phyloP scores from a whole-genome alignment of 2,329 filamentous ascomycete genomes.

The Diaporthe citrichinensis region DNA sequence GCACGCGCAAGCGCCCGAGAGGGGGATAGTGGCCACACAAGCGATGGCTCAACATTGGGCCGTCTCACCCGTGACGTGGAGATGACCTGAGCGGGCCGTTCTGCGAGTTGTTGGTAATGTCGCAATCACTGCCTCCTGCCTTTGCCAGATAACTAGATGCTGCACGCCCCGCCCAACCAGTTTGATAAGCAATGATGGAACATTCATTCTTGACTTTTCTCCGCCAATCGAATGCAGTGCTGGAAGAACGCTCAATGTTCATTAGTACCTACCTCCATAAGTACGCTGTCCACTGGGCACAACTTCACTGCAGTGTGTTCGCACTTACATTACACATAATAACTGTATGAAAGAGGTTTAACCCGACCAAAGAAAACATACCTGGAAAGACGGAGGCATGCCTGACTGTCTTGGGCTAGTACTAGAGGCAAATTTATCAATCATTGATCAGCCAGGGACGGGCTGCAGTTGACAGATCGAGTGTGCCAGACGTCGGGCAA shows the following conservation, averaged over 20 bases:
- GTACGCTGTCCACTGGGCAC: neutral
- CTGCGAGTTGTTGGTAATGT: neutral
- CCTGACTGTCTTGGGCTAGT: no score
- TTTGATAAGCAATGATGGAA: neutral
- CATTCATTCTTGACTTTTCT: no score
- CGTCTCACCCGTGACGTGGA: conserved; percentile 17
- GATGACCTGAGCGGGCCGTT: neutral
- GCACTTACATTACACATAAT: no score
- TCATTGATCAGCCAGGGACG: no score
- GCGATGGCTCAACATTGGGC: conserved; percentile 15
- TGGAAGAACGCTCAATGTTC: neutral
- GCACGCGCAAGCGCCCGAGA: neutral
- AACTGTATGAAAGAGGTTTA: no score
- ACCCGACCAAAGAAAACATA: no score
- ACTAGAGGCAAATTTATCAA: no score
- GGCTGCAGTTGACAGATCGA: neutral
- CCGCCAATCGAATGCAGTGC: neutral
- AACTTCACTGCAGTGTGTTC: no score
- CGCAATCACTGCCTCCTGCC: neutral
- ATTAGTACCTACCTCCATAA: neutral
- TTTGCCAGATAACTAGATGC: neutral
- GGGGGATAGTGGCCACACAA: neutral
- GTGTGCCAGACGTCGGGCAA: neutral
- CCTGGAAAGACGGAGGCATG: no score
- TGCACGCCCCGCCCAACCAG: neutral